phyloP scores from a whole-genome alignment of 495 filamentous ascomycete species.

The Durotheca rogersii region DNA sequence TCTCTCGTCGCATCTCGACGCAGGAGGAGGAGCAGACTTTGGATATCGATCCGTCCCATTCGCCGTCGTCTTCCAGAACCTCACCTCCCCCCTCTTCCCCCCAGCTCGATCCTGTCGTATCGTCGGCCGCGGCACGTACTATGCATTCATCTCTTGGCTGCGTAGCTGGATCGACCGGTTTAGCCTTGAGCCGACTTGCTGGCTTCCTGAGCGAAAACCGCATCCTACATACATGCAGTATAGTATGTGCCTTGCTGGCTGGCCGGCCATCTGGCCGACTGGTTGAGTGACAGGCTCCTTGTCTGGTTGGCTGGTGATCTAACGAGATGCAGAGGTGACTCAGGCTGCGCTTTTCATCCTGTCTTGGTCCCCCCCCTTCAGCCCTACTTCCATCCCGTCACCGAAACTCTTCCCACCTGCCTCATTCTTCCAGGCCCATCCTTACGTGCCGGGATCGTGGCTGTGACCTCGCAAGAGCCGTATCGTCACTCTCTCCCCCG shows the following conservation, averaged over 20 bases:
- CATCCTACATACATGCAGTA: no score
- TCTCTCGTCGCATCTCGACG: slow-evolving; percentile 9
- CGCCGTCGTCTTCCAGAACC: slow-evolving; percentile 9
- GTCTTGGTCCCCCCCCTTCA: background rate
- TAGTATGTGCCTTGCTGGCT: background rate
- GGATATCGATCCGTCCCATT: slow-evolving; percentile 20
- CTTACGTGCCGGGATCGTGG: background rate
- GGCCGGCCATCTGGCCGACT: background rate
- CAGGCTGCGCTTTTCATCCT: background rate
- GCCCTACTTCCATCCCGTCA: background rate
- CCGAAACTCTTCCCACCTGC: background rate
- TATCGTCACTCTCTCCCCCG: background rate
- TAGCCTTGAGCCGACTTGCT: no score
- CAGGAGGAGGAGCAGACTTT: slow-evolving; percentile 15
- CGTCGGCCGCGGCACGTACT: slow-evolving; percentile 10
- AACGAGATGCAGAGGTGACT: background rate
- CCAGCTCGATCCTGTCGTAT: slow-evolving; percentile 24
- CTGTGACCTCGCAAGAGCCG: background rate
- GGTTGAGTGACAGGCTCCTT: background rate
- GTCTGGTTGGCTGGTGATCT: background rate
- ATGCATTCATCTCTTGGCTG: no score
- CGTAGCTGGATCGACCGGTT: no score
- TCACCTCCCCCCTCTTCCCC: no score
- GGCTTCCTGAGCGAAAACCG: no score
- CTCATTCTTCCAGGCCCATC: background rate